phyloP scores from a whole-genome alignment of 768 basidiomycete species.

The Postia placenta region DNA sequence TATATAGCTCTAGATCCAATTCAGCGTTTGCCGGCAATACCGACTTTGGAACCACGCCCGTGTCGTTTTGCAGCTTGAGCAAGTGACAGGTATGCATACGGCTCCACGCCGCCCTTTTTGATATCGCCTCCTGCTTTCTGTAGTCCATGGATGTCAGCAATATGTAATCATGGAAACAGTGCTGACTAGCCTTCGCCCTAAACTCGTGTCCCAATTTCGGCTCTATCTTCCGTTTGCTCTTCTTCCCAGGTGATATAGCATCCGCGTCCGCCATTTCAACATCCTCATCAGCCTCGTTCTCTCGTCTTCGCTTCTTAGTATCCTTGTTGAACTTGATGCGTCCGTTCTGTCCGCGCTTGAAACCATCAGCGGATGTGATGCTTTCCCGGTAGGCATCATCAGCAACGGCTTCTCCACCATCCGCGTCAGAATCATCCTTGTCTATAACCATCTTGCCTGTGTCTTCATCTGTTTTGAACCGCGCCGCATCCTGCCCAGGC shows the following conservation, averaged over 20 bases:
- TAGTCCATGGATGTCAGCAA: slow-evolving; percentile 9
- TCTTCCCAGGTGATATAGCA: slow-evolving; percentile 34
- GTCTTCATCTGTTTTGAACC: slow-evolving; percentile 84
- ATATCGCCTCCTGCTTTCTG: slow-evolving; percentile 95
- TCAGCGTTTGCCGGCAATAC: slow-evolving; percentile 61
- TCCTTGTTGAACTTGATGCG: slow-evolving; percentile 94
- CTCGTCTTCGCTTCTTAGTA: slow-evolving; percentile 85
- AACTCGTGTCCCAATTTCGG: slow-evolving; percentile 78
- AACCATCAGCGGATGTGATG: slow-evolving; percentile 83
- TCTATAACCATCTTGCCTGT: slow-evolving; percentile 75
- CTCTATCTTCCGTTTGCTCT: slow-evolving; percentile 49
- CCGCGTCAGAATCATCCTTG: slow-evolving; percentile 46
- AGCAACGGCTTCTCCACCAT: slow-evolving; percentile 36
- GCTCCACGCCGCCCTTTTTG: slow-evolving; percentile 81
- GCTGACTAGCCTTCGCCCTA: slow-evolving; percentile 81
- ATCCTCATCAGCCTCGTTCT: slow-evolving; percentile 48
- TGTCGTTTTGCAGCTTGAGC: slow-evolving; percentile 74
- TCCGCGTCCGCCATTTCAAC: slow-evolving; percentile 76
- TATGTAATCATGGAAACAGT: neutral
- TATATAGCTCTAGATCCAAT: neutral
- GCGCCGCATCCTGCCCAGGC: slow-evolving; percentile 80
- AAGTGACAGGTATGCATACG: slow-evolving; percentile 87
- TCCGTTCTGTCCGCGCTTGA: slow-evolving; percentile 78
- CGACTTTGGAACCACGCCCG: slow-evolving; percentile 39
- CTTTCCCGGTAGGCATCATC: slow-evolving; percentile 83